These are phyloP conservation scores for Plenodomus tracheiphilus DNA, from an alignment of 2,329 filamentous ascomycete species.

Conservation along the genomic window DNA sequence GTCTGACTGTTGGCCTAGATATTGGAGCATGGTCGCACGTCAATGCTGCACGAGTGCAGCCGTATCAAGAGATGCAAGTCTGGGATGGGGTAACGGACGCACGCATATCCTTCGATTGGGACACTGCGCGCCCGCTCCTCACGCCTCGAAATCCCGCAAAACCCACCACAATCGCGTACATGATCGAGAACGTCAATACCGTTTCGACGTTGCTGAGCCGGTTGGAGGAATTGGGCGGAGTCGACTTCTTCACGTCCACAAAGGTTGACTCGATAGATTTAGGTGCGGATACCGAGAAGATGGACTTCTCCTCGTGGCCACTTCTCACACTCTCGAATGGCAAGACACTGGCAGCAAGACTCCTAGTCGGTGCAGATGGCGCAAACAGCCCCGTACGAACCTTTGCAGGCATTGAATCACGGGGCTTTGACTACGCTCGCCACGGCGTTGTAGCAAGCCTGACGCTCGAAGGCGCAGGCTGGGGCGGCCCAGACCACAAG, in stretches of 20 bases:
- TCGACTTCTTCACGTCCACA: conserved; percentile 74
- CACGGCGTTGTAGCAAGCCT: conserved; percentile 92
- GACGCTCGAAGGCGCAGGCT: conserved; percentile 61
- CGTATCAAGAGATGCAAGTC: conserved; percentile 95
- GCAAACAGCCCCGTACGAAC: conserved; percentile 90
- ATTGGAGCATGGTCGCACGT: conserved; percentile 88
- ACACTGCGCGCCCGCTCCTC: conserved; percentile 45
- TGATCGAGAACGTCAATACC: conserved; percentile 93
- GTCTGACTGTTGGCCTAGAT: conserved; percentile 37
- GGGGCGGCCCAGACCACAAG: conserved; percentile 54
- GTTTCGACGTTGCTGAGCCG: conserved; percentile 75
- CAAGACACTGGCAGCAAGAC: conserved; percentile 71
- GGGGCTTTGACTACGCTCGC: conserved; percentile 91
- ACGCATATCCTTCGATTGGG: conserved; percentile 86
- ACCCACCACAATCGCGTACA: conserved; percentile 78
- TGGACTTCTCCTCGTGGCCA: conserved; percentile 87
- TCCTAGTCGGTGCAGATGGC: conserved; percentile 91
- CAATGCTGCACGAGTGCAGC: conserved; percentile 72
- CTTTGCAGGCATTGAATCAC: conserved; percentile 82
- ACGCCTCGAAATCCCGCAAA: conserved; percentile 47
- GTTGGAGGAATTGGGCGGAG: conserved; percentile 67
- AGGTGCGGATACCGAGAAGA: conserved; percentile 65
- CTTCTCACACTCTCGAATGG: conserved; percentile 73
- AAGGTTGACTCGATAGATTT: conserved; percentile 79
- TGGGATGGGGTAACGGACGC: conserved; percentile 94